A percentile compares a stretch with the other conserved stretches of the same genome.
These are phyloP conservation scores for Debaryomyces maramus DNA, from an alignment of 805 yeast genomes.

Conservation along the genomic window DNA sequence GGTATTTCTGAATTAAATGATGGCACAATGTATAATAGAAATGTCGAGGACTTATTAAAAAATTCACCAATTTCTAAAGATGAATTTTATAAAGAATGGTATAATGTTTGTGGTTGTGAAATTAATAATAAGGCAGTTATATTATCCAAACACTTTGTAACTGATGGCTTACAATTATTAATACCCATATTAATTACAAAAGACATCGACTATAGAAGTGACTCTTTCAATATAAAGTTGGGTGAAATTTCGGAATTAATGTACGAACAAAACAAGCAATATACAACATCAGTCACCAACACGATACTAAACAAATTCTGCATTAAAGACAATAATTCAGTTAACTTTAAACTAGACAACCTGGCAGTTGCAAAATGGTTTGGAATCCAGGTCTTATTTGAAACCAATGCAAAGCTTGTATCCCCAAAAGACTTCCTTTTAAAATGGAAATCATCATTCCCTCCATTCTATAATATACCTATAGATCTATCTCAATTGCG, in stretches of 20 bases:
- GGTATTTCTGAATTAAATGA: slow-evolving; percentile 9
- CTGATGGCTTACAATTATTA: slow-evolving; percentile 26
- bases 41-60: slow-evolving; percentile 35
- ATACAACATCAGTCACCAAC: slow-evolving; percentile 42
- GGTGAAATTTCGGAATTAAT: slow-evolving; percentile 15
- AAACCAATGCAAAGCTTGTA: slow-evolving; percentile 18
- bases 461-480: slow-evolving; percentile 61
- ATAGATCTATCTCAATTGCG: slow-evolving; percentile 53
- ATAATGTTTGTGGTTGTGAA: slow-evolving; percentile 53
- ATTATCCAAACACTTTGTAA: slow-evolving; percentile 22
- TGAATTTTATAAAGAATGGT: slow-evolving; percentile 58
- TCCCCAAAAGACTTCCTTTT: slow-evolving; percentile 56
- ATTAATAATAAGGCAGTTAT: slow-evolving; percentile 45
- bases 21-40: slow-evolving; percentile 7
- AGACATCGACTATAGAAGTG: slow-evolving; percentile 18
- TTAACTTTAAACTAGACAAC: slow-evolving; percentile 41
- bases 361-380: slow-evolving; percentile 55
- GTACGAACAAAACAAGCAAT: slow-evolving; percentile 26
- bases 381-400: slow-evolving; percentile 53
- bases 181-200: slow-evolving; percentile 28
- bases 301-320: slow-evolving; percentile 55
- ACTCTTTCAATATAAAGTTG: slow-evolving; percentile 12
- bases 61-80: slow-evolving; percentile 53
- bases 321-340: slow-evolving; percentile 11
- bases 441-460: slow-evolving; percentile 62